A percentile compares a stretch with the other conserved stretches of the same genome.
Evolutionary conservation across 148 eudicot species (phyloP).

Genomic region (Bassia scoparia): DNA sequence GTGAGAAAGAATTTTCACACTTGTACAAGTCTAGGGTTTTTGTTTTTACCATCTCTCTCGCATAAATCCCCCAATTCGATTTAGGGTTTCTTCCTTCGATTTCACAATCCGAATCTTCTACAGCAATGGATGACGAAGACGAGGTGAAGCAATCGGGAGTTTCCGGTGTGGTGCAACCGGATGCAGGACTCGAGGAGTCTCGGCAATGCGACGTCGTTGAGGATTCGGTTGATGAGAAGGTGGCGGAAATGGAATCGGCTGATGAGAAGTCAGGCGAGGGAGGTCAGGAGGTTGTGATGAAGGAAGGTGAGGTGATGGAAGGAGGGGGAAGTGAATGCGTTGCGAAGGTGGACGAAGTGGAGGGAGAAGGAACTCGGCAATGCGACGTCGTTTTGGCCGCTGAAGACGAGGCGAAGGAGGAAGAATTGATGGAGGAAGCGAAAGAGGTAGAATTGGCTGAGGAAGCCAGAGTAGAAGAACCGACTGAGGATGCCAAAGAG

Average conservation of each 20-base stretch:
- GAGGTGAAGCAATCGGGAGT: slow-evolving; percentile 17
- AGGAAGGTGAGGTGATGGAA: too few species aligned
- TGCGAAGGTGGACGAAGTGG: too few species aligned
- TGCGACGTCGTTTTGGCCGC: slow-evolving; percentile 11
- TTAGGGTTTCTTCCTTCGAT: slow-evolving; percentile 16
- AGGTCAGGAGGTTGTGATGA: too few species aligned
- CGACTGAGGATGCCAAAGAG: too few species aligned
- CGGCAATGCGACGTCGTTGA: slow-evolving; percentile 15
- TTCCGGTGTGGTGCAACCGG: slow-evolving; percentile 6
- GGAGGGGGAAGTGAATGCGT: too few species aligned
- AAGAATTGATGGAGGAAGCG: slow-evolving; percentile 3
- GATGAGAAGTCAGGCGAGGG: too few species aligned
- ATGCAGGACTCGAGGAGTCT: slow-evolving; percentile 2
- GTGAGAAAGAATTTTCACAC: slow-evolving; percentile 21
- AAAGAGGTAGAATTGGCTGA: too few species aligned
- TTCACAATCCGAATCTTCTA: background rate
- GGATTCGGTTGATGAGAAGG: background rate
- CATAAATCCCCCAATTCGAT: background rate
- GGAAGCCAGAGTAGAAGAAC: too few species aligned
- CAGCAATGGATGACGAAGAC: slow-evolving; percentile 40
- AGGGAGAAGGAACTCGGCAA: background rate
- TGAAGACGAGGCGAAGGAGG: background rate
- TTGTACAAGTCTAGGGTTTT: slow-evolving; percentile 33
- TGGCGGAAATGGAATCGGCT: background rate
- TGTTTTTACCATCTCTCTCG: too few species aligned